Evolutionary conservation across 305 asterid genomes (phyloP), one percentile per base, ranked within the genome.

Genomic region (Fraxinus sp.): DNA sequence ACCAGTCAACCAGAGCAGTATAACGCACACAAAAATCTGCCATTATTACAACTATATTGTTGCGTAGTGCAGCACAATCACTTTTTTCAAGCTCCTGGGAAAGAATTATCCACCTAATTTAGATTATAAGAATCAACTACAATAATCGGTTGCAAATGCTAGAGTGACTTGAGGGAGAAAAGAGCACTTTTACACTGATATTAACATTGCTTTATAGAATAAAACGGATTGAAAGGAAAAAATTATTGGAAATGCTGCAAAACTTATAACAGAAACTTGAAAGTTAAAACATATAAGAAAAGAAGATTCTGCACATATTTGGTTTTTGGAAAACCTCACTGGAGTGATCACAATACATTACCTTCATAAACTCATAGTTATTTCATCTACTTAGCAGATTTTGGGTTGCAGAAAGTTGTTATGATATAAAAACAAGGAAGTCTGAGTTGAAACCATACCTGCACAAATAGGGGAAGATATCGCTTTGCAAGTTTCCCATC

Each of bases 1-100:
- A 95, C 99, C 99, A 93, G 84, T 95, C 99, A 77, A 95, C 94
- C 87, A 94, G 85, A 86, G 99, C 97, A 83, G 99, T 95, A 86
- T 95, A 93, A 0, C 97, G 96, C 44, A 95, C 98, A 81, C 99
- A 95, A 82, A 94, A 95, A 90, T 95, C 99, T 64, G 97, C 91
- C 97, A 95, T 95, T 90, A 90, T 90, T 62, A 88, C 97, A 80
- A 95, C 91, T 36, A 93, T 94, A 87, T 95, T 94, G 82, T 93
- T 95, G 39, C 98, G 96, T 78, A 94, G 91, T 39, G 95, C 94
- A 82, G 97, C 98, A 86, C 86, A 90, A 16, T 90, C 97, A 80
- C 98, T 93, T 83, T 88, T 94, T 85, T 93, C 98, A 80, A 94
- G 98, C 91, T 95, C 98, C 99, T 95, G 87, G 55, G 82, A 77